Evolutionary conservation across 169 alveolate species (phyloP).

Genomic region (Cryptosporidium tyzzeri): DNA sequence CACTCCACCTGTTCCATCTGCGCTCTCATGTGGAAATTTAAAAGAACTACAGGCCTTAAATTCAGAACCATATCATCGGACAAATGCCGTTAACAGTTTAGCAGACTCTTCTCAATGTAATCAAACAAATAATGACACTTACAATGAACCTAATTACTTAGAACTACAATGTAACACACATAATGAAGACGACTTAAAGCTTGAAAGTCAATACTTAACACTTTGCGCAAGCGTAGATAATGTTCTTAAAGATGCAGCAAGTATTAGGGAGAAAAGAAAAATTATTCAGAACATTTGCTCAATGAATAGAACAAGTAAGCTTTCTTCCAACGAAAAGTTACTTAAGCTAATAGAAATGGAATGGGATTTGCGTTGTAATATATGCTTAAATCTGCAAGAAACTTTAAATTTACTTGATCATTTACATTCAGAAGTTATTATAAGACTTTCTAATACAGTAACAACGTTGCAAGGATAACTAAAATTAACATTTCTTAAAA

Average conservation of each 20-base stretch:
- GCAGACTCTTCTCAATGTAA: not conserved
- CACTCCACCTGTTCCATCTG: conserved; percentile 56
- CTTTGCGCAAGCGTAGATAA: conserved; percentile 11
- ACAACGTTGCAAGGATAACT: not conserved
- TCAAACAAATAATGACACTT: not conserved
- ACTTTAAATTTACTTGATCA: conserved; percentile 30
- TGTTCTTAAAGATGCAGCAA: conserved; percentile 25
- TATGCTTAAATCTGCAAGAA: conserved; percentile 38
- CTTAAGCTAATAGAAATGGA: conserved; percentile 67
- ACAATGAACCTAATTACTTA: not conserved
- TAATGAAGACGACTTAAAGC: not conserved
- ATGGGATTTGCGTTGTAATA: conserved; percentile 62
- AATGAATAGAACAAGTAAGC: not conserved
- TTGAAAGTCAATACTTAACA: conserved; percentile 6
- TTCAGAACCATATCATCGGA: not conserved
- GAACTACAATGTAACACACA: not conserved
- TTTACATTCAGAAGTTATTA: conserved; percentile 26
- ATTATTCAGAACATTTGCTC: conserved; percentile 41
- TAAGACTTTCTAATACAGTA: conserved; percentile 12
- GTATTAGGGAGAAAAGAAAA: conserved; percentile 55
- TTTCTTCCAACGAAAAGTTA: conserved; percentile 9
- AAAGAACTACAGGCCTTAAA: not conserved
- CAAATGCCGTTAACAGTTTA: not conserved
- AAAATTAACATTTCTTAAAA: not conserved
- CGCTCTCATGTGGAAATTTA: not conserved